Evolutionary conservation across 805 yeast species (phyloP).

Genomic region (Myxozyma mucilagina): DNA sequence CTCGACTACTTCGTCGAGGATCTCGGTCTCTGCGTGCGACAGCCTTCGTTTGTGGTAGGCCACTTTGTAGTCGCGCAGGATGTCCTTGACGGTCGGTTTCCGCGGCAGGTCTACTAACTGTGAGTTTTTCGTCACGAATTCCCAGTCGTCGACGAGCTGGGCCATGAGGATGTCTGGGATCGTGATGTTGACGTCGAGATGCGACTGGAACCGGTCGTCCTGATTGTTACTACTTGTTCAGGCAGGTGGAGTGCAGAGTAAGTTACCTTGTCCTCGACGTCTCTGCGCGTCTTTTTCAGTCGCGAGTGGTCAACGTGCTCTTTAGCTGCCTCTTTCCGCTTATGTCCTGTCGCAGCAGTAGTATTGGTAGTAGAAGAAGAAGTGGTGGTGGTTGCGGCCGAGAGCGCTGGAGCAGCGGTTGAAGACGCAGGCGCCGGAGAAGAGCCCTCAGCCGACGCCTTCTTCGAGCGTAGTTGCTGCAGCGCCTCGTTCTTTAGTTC

Average conservation of each 20-base stretch:
- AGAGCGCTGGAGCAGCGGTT: background rate
- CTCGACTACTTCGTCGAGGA: constrained; percentile 63
- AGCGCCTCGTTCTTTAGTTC: constrained; percentile 55
- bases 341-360: background rate
- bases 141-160: constrained; percentile 90
- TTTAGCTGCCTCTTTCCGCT: constrained; percentile 30
- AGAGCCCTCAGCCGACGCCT: constrained; percentile 21
- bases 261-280: constrained; percentile 27
- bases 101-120: constrained; percentile 67
- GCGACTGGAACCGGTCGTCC: constrained; percentile 29
- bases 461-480: constrained; percentile 35
- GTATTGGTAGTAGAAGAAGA: background rate
- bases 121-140: constrained; percentile 76
- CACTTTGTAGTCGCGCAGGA: constrained; percentile 54
- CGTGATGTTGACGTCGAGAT: constrained; percentile 54
- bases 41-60: constrained; percentile 36
- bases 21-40: constrained; percentile 47
- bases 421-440: constrained; percentile 16
- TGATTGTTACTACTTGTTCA: background rate
- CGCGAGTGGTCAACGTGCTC: constrained; percentile 15
- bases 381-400: background rate
- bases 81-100: constrained; percentile 51
- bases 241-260: background rate
- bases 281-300: constrained; percentile 24
- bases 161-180: constrained; percentile 70